Evolutionary conservation across 768 basidiomycete species (phyloP), one percentile per base, ranked within the genome.

Genomic region (Rhizopogon vulgaris): DNA sequence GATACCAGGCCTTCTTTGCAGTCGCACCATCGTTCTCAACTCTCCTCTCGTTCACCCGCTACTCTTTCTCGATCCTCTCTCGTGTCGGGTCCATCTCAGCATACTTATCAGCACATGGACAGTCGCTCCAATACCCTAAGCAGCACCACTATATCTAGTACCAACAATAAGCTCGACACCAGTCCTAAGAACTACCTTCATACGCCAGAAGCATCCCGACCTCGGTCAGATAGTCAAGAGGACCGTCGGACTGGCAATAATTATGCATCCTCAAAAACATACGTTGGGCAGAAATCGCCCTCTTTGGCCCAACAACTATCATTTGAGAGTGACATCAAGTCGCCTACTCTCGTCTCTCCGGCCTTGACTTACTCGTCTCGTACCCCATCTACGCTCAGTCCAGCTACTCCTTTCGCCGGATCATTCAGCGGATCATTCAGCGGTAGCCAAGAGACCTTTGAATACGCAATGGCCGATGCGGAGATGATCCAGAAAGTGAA

Each of bases 391-490:
- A 84, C 82, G 27, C 72, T 85, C 50, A 86, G 85, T 61, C 85
- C 85, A 15, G 78, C 83, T 10, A 87, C 84, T 10, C 84, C 84
- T 10, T 87, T 85, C 69, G 82, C 85, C 66, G 78, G 79, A 25
- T 78, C 80, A 7, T 85, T 86, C 61, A 45, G 43, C 17, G 51
- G 32, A 5, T 34, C 32, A 34, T 34, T 46, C 17, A 45, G 57
- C 9, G 48, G 63, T 18, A 53, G 56, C 28, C 60, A 64, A 47
- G 72, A 71, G 24, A 55, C 49, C 22, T 73, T 70, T 54, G 69
- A 67, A 17, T 56, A 52, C 28, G 38, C 59, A 56, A 51, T 56
- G 34, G 53, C 38, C 37, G 63, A 69, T 22, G 63, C 60, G 4
- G 41, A 48, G 36, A 25, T 53, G 1, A 63, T 68, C 52, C 62